Evolutionary conservation across 805 yeast species (phyloP), one percentile per base, ranked within the genome.

Genomic region (Ogataea pignaliae): DNA sequence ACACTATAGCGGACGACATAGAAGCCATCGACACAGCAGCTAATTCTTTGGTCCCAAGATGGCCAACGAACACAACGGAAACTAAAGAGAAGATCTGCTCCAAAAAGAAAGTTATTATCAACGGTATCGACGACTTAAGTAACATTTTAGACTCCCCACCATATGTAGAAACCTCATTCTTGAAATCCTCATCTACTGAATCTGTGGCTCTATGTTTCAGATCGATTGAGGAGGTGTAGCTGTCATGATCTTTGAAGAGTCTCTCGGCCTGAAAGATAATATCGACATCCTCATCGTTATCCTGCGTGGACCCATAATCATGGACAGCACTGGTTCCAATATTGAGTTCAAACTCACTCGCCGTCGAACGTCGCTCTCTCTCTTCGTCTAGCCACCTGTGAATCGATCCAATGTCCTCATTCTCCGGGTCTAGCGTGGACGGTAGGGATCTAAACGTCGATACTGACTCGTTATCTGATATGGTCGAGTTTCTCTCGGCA

Each of bases 11-110:
- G 2, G 88, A 87, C 2, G 90, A 83, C 90, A 85, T 85, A 15
- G 88, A 76, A 8, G 87, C 82, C 54, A 85, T 67, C 7, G 88
- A 79, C 8, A 83, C 87, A 11, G 88, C 91, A 8, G 90, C 91
- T 40, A 85, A 68, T 58, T 83, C 88, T 12, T 73, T 71, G 41
- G 77, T 79, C 5, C 93, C 93, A 42, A 85, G 65, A 54, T 81
- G 78, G 3, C 91, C 89, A 1, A 89, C 97, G 15, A 81, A 74
- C 49, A 88, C 78, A 15, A 88, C 83, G 5, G 93, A 84, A 1
- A 86, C 87, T 17, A 88, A 79, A 1, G 89, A 77, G 44, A 88
- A 72, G 2, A 55, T 47, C 42, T 63, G 65, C 12, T 85, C 89
- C 45, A 85, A 61, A 37, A 85, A 64, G 55, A 85, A 85, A 2